Base-by-base conservation (phyloP, 352 stramenopile genomes). In the Phytopythium montanum region DNA sequence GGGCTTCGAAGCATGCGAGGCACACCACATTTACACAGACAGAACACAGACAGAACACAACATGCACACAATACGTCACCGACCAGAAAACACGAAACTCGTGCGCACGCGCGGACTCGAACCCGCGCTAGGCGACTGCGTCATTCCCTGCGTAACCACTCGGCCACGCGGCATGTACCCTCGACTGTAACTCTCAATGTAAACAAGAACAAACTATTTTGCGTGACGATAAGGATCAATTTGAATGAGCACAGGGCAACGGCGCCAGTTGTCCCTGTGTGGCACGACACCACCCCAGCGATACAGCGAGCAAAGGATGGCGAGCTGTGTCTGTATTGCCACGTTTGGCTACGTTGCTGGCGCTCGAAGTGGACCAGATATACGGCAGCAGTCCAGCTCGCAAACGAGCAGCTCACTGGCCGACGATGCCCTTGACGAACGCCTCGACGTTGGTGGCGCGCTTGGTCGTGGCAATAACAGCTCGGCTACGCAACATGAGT, bases 1-100 rank as follows among this genome's bases (percentile, higher is more conserved):
- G 70, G 79, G 79, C 85, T 95, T 95, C 85, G 85, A 95, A 93
- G 79, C 70, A 77, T 95, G 85, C 84, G 62, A 74, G 18, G 12
- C 2, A 29, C 51, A 54, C 51, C 45, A 70, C 18, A 64, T 31
- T 41, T 14, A 44, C 23, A 10, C n/a, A 50, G 50, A 21, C 19
- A 16, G 31, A 5, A 60, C n/a, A 60, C 44, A 67, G 21, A 68
- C 39, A 58, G 13, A 60, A 48, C 31, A 36, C 7, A 36, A 36
- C 1, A 10, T 6, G 59, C 21, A 33, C n/a, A 53, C 26, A 38
- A 14, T 51, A 31, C 28, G 14, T 21, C 23, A 41, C 13, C 53
- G 53, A 23, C 12, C 21, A 26, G 44, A 10, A 31, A 14, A n/a
- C 21, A 23, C 21, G 53, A 50, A 58, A 59, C 31, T 65, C 64